Conservation (phyloP, 768 basidiomycete species). For the Trametes cubensis region DNA sequence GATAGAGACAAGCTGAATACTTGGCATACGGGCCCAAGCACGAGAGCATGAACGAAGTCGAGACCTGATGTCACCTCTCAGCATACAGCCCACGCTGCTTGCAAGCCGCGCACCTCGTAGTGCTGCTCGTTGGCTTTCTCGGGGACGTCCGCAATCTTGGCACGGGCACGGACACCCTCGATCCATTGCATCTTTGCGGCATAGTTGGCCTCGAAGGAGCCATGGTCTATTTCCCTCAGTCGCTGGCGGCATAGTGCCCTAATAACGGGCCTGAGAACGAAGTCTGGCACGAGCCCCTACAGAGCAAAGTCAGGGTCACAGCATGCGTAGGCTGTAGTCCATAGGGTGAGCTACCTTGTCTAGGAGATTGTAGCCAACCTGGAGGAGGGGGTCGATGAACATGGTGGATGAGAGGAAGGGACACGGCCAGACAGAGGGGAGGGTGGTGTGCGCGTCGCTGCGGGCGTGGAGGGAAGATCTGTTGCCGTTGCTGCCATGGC, state of each 20-base stretch:
- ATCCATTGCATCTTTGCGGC: slow-evolving; percentile 71
- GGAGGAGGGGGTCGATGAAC: slow-evolving; percentile 33
- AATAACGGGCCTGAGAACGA: slow-evolving; percentile 50
- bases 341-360: slow-evolving; percentile 30
- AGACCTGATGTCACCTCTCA: slow-evolving; percentile 42
- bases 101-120: slow-evolving; percentile 54
- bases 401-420: slow-evolving; percentile 4
- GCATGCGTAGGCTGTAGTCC: not conserved
- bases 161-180: slow-evolving; percentile 50
- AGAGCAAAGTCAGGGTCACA: not conserved
- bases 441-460: not conserved
- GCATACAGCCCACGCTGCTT: slow-evolving; percentile 6
- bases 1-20: slow-evolving; percentile 68
- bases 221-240: slow-evolving; percentile 61
- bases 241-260: slow-evolving; percentile 53
- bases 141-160: slow-evolving; percentile 60
- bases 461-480: slow-evolving; percentile 2
- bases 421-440: not conserved
- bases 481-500: slow-evolving; percentile 11
- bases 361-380: slow-evolving; percentile 42
- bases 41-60: slow-evolving; percentile 63
- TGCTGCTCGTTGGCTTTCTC: slow-evolving; percentile 77
- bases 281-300: slow-evolving; percentile 63
- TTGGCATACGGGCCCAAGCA: slow-evolving; percentile 69
- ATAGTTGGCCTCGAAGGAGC: slow-evolving; percentile 62